Evolutionary conservation across 192 early-diverging fungal species (phyloP).

Genomic region (Gamsiella multidivaricata): DNA sequence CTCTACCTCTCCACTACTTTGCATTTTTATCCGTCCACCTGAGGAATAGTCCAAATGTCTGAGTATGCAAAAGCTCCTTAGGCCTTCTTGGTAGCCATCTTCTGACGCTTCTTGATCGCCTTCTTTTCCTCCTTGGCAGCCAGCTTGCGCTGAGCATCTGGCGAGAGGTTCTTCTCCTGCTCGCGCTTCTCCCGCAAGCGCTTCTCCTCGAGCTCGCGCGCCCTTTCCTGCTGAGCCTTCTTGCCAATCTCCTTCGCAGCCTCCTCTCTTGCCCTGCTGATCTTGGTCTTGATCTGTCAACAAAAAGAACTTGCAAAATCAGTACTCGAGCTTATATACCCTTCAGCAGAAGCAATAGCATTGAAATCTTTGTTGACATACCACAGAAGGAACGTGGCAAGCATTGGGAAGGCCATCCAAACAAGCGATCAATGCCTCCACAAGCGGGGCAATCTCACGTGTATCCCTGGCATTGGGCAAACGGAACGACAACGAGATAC

Average conservation of each 20-base stretch:
- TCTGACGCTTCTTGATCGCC: slow-evolving; percentile 48
- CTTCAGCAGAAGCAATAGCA: no score
- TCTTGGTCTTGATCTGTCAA: slow-evolving; percentile 42
- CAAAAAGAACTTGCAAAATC: background rate
- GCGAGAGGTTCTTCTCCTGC: slow-evolving; percentile 45
- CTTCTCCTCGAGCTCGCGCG: slow-evolving; percentile 45
- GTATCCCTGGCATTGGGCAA: slow-evolving; percentile 30
- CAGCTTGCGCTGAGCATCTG: slow-evolving; percentile 49
- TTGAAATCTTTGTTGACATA: slow-evolving; percentile 5
- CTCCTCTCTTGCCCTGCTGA: slow-evolving; percentile 46
- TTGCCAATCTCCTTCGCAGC: slow-evolving; percentile 38
- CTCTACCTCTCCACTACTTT: no score
- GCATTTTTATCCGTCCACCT: background rate
- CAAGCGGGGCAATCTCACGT: slow-evolving; percentile 33
- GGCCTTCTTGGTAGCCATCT: slow-evolving; percentile 27
- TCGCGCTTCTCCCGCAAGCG: slow-evolving; percentile 44
- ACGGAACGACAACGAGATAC: slow-evolving; percentile 51
- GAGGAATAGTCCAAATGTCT: no score
- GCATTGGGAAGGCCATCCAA: slow-evolving; percentile 43
- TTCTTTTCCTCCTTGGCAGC: slow-evolving; percentile 52
- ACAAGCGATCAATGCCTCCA: slow-evolving; percentile 45
- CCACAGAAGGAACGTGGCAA: slow-evolving; percentile 43
- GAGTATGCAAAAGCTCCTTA: no score
- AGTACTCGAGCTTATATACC: background rate
- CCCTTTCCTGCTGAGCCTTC: slow-evolving; percentile 31